A percentile compares a stretch with the other conserved stretches of the same genome.
These are phyloP conservation scores for Geotrichum aggregatum DNA, from an alignment of 1,139 yeast genomes.

Conservation along the genomic window DNA sequence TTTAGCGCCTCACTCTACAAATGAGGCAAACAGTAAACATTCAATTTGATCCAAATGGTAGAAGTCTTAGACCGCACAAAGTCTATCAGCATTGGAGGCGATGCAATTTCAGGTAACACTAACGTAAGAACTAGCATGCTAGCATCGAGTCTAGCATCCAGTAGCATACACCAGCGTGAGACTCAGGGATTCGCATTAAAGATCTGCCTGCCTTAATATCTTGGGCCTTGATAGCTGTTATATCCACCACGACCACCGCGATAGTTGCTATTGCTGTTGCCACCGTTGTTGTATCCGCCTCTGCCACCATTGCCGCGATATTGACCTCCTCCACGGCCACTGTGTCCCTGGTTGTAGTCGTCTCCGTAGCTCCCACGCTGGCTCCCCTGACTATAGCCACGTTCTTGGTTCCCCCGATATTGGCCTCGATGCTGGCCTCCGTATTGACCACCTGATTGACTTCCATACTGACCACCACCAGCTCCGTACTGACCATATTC, in stretches of 20 bases:
- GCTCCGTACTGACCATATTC: slow-evolving; percentile 14
- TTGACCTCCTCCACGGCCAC: neutral
- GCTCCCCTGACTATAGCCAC: neutral
- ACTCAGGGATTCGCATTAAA: no score
- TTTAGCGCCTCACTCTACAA: no score
- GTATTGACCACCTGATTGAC: slow-evolving; percentile 16
- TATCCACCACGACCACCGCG: neutral
- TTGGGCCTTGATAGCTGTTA: neutral
- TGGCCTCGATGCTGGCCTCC: slow-evolving; percentile 3
- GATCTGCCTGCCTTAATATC: no score
- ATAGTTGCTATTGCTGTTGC: neutral
- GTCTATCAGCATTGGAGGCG: no score
- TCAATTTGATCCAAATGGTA: no score
- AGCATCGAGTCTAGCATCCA: no score
- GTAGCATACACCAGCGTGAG: no score
- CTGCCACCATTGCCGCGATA: neutral
- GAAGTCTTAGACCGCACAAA: no score
- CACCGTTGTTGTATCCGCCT: neutral
- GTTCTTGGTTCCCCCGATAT: slow-evolving; percentile 2
- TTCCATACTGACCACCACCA: slow-evolving; percentile 12
- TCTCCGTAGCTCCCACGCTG: neutral
- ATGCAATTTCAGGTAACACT: no score
- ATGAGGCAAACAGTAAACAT: no score
- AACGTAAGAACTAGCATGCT: no score
- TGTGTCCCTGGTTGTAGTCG: neutral